Conservation (phyloP, 345 rosid species). For the Eucalyptus pumila region DNA sequence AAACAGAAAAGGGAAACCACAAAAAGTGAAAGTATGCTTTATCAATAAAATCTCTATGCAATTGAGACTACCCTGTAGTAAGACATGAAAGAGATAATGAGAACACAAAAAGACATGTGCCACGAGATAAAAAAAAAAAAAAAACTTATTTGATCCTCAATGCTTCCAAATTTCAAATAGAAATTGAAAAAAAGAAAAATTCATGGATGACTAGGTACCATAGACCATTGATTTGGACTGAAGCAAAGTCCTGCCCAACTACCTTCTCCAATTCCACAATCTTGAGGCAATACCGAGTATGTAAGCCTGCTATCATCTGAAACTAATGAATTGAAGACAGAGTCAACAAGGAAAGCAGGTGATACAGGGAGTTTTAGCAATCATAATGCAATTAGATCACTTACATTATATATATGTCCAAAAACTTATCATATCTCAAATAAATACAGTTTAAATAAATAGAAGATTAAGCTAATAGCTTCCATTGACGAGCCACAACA, state of each 20-base stretch:
- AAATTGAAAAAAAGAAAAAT: background rate
- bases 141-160: background rate
- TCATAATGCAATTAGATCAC: background rate
- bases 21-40: background rate
- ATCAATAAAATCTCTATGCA: background rate
- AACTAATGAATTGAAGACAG: background rate
- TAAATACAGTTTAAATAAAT: background rate
- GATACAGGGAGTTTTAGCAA: background rate
- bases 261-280: slow-evolving; percentile 64
- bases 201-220: slow-evolving; percentile 13
- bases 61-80: background rate
- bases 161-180: background rate
- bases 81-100: background rate
- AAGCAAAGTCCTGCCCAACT: slow-evolving; percentile 72
- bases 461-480: background rate
- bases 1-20: background rate
- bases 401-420: background rate
- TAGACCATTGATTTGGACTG: slow-evolving; percentile 57
- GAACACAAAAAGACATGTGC: background rate
- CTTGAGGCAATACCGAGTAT: slow-evolving; percentile 50
- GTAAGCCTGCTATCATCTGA: slow-evolving; percentile 40
- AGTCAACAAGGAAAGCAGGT: background rate
- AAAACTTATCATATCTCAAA: background rate
- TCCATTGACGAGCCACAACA: background rate
- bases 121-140: background rate